Evolutionary conservation across 2,329 filamentous ascomycete genomes (phyloP), one percentile per base, ranked within the genome.

Genomic region (Stenocarpella maydis): DNA sequence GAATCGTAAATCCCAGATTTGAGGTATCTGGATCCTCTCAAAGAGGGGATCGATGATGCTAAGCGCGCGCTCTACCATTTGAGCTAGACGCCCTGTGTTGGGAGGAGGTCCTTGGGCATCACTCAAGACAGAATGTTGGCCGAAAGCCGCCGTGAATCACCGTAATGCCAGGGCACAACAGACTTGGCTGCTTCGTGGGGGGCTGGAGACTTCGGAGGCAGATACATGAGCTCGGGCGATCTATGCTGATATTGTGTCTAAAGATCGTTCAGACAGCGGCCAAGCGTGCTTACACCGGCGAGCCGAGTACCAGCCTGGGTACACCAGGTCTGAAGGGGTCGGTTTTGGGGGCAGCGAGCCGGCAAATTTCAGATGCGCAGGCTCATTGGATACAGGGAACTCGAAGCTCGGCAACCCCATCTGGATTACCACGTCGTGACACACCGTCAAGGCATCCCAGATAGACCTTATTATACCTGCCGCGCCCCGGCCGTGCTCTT

Each of bases 221-320:
- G 7, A 14, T 1, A 31, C 12, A 10, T 12, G 31, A 21, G 5
- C 31, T 39, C n/a, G 17, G 34, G 47, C 7, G 24, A 28, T 19
- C 24, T 17, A 19, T 8, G 24, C 14, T 17, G 15, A 19, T 17
- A 31, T 54, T 5, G 1, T 2, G 4, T 12, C 50, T 31, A 2
- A 2, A 52, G 26, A 1, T 17, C n/a, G n/a, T n/a, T n/a, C n/a
- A n/a, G n/a, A n/a, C n/a, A n/a, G n/a, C n/a, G n/a, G n/a, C n/a
- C n/a, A n/a, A n/a, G n/a, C n/a, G n/a, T n/a, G n/a, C n/a, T n/a
- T n/a, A n/a, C n/a, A n/a, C n/a, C n/a, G n/a, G n/a, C n/a, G n/a
- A n/a, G n/a, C n/a, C n/a, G 76, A 64, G 83, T 83, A 87, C 82
- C 83, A 87, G 8, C 73, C 34, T 0, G 85, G 85, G 45, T 76